Base-by-base conservation (phyloP, 495 filamentous ascomycete genomes). In the Immersiella caudata region DNA sequence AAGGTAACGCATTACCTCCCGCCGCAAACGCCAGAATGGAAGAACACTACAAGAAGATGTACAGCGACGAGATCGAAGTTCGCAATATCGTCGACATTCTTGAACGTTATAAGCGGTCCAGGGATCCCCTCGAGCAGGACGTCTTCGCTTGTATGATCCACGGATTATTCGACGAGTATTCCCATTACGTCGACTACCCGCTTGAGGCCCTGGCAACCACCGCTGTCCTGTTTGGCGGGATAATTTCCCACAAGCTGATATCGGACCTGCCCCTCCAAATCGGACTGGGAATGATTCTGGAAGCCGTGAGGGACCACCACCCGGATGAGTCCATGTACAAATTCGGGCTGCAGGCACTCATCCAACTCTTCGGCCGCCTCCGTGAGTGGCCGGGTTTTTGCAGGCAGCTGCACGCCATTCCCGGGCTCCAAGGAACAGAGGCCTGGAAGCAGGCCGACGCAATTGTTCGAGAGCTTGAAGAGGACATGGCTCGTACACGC, bases 91-190 rank as follows among this genome's bases (percentile, higher is more conserved):
- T 98, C 64, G 87, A 91, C 64, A 85, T 90, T 56, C 88, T 99
- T 69, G 87, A 91, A 68, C 82, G 84, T 51, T 94, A 95, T 79
- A 97, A 97, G 79, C 86, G 86, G 46, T 98, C 96, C 0, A 84
- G 86, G 25, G 90, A 95, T 62, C 87, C 92, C 1, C 80, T 86
- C 16, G 93, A 97, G 62, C 93, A 97, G 75, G 95, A 99, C 72
- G 83, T 97, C 4, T 99, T 98, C 75, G 92, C 94, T 14, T 97
- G 94, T 78, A 98, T 99, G 95, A 93, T 99, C 33, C 94, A 97
- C 71, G 95, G 95, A 0, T 83, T 99, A 9, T 97, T 98, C 70
- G 95, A 99, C 70, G 95, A 99, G 78, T 99, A 97, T 75, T 88
- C 90, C 55, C 96, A 96, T 75, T 99, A 96, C 74, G 85, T 89